Conservation (phyloP, 192 early-diverging fungal species). For the Chytriomyces hyalinus region DNA sequence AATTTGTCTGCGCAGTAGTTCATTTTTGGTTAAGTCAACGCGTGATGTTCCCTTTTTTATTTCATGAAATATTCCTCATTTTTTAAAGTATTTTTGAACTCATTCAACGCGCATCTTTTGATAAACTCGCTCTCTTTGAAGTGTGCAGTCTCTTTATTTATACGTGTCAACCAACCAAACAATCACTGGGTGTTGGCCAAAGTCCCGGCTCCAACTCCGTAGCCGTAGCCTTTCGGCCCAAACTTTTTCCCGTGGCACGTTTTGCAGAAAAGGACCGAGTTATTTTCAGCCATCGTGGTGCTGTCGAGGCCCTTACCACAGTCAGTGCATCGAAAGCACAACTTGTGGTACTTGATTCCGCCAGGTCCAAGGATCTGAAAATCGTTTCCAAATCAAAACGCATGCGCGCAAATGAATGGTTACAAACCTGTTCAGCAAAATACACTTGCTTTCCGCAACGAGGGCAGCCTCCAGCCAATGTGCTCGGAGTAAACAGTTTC, state of each 20-base stretch:
- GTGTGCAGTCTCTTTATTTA: no score
- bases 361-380: conserved; percentile 52
- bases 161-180: neutral
- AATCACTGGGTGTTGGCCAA: conserved; percentile 10
- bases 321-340: conserved; percentile 52
- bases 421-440: conserved; percentile 36
- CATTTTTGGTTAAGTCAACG: no score
- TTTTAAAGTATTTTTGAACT: no score
- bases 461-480: conserved; percentile 39
- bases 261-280: conserved; percentile 50
- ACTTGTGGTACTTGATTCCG: conserved; percentile 55
- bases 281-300: conserved; percentile 48
- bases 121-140: no score
- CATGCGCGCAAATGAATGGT: neutral
- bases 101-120: no score
- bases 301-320: conserved; percentile 47
- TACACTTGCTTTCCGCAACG: conserved; percentile 55
- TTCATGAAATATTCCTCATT: no score
- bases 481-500: conserved; percentile 16
- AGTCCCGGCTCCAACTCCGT: conserved; percentile 36
- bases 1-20: no score
- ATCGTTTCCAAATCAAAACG: no score
- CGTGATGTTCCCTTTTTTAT: no score
- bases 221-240: conserved; percentile 54
- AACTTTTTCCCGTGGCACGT: conserved; percentile 52